Evolutionary conservation across 768 basidiomycete genomes (phyloP).

Genomic region (Mycena indigotica): DNA sequence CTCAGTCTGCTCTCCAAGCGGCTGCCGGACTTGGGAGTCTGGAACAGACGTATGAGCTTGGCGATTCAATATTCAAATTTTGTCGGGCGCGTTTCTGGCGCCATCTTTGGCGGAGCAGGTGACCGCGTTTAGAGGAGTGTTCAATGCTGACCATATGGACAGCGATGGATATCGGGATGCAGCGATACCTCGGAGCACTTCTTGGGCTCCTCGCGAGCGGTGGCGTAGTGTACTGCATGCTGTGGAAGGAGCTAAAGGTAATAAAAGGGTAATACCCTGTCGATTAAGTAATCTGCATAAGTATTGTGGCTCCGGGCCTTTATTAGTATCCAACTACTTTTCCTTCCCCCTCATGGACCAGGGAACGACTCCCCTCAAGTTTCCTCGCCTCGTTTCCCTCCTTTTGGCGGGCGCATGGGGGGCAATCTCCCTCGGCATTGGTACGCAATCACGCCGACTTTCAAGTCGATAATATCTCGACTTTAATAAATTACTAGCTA

Average conservation of each 20-base stretch:
- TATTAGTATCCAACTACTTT: not conserved
- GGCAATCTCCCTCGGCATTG: constrained; percentile 24
- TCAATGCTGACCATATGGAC: not conserved
- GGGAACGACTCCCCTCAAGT: constrained; percentile 22
- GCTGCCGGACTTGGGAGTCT: constrained; percentile 39
- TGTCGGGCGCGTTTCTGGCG: constrained; percentile 45
- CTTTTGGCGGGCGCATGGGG: constrained; percentile 35
- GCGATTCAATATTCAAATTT: constrained; percentile 54
- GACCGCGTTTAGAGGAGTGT: not conserved
- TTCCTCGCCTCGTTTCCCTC: constrained; percentile 29
- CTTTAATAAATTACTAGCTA: constrained; percentile 31
- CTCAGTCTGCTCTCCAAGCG: constrained; percentile 53
- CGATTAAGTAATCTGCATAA: not conserved
- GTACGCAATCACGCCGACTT: too few species aligned
- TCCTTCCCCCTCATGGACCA: not conserved
- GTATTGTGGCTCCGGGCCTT: not conserved
- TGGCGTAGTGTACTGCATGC: not conserved
- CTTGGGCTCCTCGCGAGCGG: not conserved
- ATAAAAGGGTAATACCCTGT: not conserved
- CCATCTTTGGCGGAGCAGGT: constrained; percentile 54
- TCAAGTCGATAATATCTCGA: too few species aligned
- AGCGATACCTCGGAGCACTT: not conserved
- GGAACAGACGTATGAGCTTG: constrained; percentile 44
- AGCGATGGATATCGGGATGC: not conserved
- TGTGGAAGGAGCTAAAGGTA: not conserved